These are phyloP conservation scores for Zanthoxylum bungeanum DNA, from an alignment of 345 rosid species.

Conservation along the genomic window DNA sequence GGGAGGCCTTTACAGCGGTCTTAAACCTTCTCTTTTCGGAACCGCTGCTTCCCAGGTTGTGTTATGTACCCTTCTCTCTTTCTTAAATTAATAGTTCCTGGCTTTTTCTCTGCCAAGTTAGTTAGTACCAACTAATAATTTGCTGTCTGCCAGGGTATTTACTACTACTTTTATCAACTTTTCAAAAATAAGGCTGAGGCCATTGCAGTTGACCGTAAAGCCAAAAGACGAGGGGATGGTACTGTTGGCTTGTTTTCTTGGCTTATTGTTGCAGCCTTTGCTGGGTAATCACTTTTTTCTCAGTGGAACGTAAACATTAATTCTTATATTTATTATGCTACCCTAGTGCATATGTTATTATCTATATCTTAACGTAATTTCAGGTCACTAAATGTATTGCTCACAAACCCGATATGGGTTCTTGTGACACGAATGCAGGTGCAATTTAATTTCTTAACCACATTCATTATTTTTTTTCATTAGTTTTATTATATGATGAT, in stretches of 20 bases:
- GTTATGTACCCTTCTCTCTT: conserved; percentile 13
- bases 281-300: conserved; percentile 40
- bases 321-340: not conserved
- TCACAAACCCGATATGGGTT: conserved; percentile 67
- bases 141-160: conserved; percentile 46
- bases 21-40: conserved; percentile 68
- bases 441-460: not conserved
- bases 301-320: not conserved
- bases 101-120: too few relatives aligned
- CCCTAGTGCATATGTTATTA: not conserved
- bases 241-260: conserved; percentile 59
- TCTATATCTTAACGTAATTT: too few relatives aligned
- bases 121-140: not conserved
- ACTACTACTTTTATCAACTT: conserved; percentile 66
- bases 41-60: conserved; percentile 64
- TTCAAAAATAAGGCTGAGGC: conserved; percentile 65
- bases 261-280: conserved; percentile 67
- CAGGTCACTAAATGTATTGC: conserved; percentile 65
- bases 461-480: not conserved
- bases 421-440: conserved; percentile 81
- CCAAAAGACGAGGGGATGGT: conserved; percentile 54
- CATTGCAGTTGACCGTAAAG: conserved; percentile 43
- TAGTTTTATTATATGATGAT: not conserved
- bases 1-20: conserved; percentile 74
- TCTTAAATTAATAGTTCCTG: not conserved